Conservation (phyloP, 345 rosid species). For the Erucastrum elatum region DNA sequence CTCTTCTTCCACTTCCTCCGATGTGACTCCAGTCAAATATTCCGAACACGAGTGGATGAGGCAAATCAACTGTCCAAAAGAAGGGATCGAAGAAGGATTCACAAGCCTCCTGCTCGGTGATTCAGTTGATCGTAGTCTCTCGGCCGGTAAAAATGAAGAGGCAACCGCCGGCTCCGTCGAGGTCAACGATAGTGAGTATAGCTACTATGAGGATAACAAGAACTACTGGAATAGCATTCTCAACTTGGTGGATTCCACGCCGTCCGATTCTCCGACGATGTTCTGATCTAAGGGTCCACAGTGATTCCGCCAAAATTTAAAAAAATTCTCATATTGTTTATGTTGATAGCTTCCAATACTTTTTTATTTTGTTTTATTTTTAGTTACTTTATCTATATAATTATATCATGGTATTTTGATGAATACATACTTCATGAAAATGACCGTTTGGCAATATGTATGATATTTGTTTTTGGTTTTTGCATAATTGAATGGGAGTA, state of each 20-base stretch:
- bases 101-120: constrained; percentile 68
- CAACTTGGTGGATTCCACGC: constrained; percentile 84
- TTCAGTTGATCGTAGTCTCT: constrained; percentile 47
- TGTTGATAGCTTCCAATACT: constrained; percentile 31
- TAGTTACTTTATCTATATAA: background rate
- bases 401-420: constrained; percentile 8
- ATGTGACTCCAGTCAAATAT: constrained; percentile 46
- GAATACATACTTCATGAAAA: constrained; percentile 5
- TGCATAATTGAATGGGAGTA: background rate
- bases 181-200: constrained; percentile 41
- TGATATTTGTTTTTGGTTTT: background rate
- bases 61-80: constrained; percentile 24
- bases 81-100: constrained; percentile 68
- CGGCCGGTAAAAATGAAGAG: constrained; percentile 38
- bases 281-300: constrained; percentile 34
- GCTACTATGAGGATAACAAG: constrained; percentile 78
- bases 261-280: constrained; percentile 71
- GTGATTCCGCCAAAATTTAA: background rate
- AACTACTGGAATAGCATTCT: constrained; percentile 96
- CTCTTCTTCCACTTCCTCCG: constrained; percentile 52
- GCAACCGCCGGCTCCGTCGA: background rate
- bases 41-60: constrained; percentile 63
- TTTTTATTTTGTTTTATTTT: background rate
- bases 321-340: constrained; percentile 14
- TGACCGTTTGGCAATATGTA: background rate